phyloP scores from a whole-genome alignment of 768 basidiomycete genomes.

The Termitomyces sp. region DNA sequence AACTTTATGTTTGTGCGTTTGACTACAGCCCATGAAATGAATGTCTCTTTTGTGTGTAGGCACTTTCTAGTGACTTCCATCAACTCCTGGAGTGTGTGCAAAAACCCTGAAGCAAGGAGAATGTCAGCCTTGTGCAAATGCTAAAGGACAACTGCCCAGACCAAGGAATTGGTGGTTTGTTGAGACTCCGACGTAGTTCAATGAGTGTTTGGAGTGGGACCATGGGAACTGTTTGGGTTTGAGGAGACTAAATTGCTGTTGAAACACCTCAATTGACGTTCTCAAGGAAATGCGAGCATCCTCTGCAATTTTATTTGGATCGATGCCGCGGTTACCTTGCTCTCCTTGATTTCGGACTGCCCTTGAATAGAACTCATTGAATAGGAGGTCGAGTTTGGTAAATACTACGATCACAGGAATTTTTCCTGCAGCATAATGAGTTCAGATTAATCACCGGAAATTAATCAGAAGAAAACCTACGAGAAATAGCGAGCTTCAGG shows the following conservation, averaged over 20 bases:
- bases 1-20: neutral
- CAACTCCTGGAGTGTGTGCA: too few relatives aligned
- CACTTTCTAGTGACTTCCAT: too few relatives aligned
- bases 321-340: neutral
- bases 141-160: neutral
- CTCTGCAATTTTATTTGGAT: neutral
- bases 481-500: neutral
- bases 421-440: neutral
- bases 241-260: neutral
- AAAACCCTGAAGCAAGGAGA: too few relatives aligned
- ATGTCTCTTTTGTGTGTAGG: too few relatives aligned
- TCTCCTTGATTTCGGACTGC: too few relatives aligned
- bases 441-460: neutral
- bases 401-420: neutral
- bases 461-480: neutral
- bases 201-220: neutral
- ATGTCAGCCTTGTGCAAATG: neutral
- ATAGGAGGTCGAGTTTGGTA: neutral
- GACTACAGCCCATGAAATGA: too few relatives aligned
- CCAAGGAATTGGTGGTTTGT: too few relatives aligned
- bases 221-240: neutral
- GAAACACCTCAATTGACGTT: neutral
- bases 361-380: neutral
- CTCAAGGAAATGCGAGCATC: neutral
- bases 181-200: too few relatives aligned